Conservation (phyloP, 129 eudicot genomes). For the Escallonia herrerae region DNA sequence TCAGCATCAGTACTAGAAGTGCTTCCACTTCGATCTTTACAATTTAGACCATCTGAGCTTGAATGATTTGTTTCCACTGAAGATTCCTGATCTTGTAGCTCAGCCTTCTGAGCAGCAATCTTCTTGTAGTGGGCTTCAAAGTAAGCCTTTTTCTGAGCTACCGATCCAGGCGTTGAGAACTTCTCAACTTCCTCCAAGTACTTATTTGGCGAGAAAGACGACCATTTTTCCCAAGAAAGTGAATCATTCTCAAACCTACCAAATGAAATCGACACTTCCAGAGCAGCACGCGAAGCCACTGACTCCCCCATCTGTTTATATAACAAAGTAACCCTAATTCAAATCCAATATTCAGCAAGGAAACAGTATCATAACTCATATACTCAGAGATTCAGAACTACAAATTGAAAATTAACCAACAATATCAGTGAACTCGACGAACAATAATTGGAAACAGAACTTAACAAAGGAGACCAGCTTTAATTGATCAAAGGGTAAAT, state of each 20-base stretch:
- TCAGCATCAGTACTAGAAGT: background rate
- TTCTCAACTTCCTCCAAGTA: constrained; percentile 86
- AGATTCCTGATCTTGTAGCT: constrained; percentile 48
- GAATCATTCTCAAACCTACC: constrained; percentile 87
- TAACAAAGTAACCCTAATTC: constrained; percentile 13
- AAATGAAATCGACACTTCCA: constrained; percentile 75
- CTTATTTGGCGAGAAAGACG: constrained; percentile 80
- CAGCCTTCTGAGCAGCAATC: constrained; percentile 76
- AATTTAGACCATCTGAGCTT: background rate
- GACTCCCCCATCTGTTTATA: constrained; percentile 69
- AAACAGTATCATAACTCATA: background rate
- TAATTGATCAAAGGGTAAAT: constrained; percentile 20
- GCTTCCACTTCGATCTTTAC: background rate
- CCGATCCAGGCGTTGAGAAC: constrained; percentile 83
- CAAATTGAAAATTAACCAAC: background rate
- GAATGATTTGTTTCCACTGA: constrained; percentile 19
- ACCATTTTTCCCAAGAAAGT: constrained; percentile 98
- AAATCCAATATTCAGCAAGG: background rate
- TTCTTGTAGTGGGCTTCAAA: constrained; percentile 89
- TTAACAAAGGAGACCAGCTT: constrained; percentile 13
- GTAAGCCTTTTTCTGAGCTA: constrained; percentile 96
- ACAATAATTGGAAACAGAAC: constrained; percentile 9
- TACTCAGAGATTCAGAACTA: too few relatives aligned
- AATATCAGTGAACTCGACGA: background rate
- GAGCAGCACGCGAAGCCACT: constrained; percentile 26